phyloP scores from a whole-genome alignment of 495 filamentous ascomycete genomes.

The Lophiostoma macrostomum region DNA sequence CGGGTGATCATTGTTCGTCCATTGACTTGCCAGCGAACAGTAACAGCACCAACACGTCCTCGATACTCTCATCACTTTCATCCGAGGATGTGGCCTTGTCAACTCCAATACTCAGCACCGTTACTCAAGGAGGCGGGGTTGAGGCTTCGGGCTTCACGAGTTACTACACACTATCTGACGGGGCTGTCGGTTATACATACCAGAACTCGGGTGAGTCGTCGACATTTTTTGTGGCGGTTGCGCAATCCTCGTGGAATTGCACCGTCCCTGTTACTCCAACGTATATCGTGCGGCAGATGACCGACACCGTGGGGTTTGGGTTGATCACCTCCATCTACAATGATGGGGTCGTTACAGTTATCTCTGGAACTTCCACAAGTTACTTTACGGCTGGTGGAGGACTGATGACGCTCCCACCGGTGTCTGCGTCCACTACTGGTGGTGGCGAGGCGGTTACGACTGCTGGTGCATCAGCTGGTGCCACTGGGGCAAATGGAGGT shows the following conservation, averaged over 20 bases:
- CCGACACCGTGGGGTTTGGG: not conserved
- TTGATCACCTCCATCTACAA: constrained; percentile 14
- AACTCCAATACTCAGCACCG: not conserved
- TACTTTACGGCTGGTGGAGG: constrained; percentile 1
- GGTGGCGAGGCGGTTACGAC: not conserved
- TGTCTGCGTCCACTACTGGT: constrained; percentile 13
- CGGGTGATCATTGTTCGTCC: constrained; percentile 1
- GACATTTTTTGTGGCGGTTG: too few relatives aligned
- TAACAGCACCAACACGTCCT: not conserved
- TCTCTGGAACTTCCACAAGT: constrained; percentile 4
- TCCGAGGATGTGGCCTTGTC: not conserved
- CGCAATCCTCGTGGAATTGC: too few relatives aligned
- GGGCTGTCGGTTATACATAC: too few relatives aligned
- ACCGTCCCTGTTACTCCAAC: too few relatives aligned
- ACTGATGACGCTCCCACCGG: not conserved
- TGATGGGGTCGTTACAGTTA: constrained; percentile 5
- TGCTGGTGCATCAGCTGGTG: constrained; percentile 1
- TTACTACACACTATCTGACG: too few relatives aligned
- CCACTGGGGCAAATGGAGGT: not conserved
- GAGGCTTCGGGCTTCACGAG: too few relatives aligned
- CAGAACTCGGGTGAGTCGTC: too few relatives aligned
- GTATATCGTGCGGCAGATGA: not conserved
- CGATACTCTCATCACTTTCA: constrained; percentile 8
- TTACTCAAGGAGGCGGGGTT: too few relatives aligned
- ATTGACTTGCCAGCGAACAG: constrained; percentile 1